Evolutionary conservation across 306 rosid species (phyloP).

Genomic region (Pyrus communis): DNA sequence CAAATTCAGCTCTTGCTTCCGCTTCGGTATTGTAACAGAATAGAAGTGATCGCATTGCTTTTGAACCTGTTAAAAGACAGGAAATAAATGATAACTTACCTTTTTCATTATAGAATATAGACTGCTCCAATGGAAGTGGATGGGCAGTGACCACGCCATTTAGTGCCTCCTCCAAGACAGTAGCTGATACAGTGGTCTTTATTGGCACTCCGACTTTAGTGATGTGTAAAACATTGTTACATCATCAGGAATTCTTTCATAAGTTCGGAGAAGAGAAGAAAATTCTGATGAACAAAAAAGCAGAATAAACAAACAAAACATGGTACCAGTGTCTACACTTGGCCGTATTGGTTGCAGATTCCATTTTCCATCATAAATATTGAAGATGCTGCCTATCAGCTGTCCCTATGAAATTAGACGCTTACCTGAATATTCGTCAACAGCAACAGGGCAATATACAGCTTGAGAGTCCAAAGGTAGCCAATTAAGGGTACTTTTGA

Average conservation of each 20-base stretch:
- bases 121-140: slow-evolving; percentile 64
- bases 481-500: background rate
- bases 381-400: background rate
- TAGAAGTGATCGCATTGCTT: slow-evolving; percentile 32
- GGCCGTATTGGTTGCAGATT: background rate
- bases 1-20: too few species aligned
- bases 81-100: slow-evolving; percentile 35
- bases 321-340: background rate
- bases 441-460: background rate
- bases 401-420: background rate
- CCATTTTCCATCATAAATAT: slow-evolving; percentile 1
- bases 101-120: slow-evolving; percentile 55
- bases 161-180: slow-evolving; percentile 89
- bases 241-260: background rate
- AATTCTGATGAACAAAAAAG: background rate
- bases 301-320: slow-evolving; percentile 47
- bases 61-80: slow-evolving; percentile 57
- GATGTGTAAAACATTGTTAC: slow-evolving; percentile 7
- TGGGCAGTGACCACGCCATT: slow-evolving; percentile 59
- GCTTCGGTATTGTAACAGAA: too few species aligned
- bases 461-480: background rate
- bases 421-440: background rate
- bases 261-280: background rate
- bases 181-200: slow-evolving; percentile 88
- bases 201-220: slow-evolving; percentile 98